phyloP scores from a whole-genome alignment of 2,329 filamentous ascomycete genomes.

The Pseudogymnoascus sp. region DNA sequence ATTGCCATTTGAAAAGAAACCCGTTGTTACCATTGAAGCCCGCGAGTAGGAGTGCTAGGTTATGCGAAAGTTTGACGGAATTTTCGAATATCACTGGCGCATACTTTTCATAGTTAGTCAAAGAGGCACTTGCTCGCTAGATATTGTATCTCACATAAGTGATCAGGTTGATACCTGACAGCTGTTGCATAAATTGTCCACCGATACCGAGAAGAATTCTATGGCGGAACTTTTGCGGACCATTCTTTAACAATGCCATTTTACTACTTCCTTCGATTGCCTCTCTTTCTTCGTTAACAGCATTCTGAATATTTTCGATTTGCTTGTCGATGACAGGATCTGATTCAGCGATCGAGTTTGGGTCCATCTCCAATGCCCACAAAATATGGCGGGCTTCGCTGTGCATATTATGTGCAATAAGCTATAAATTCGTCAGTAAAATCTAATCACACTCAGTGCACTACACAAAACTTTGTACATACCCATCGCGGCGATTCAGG shows the following conservation, averaged over 20 bases:
- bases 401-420: slow-evolving; percentile 24
- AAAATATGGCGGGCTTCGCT: slow-evolving; percentile 26
- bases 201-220: slow-evolving; percentile 35
- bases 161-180: slow-evolving; percentile 23
- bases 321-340: slow-evolving; percentile 18
- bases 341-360: slow-evolving; percentile 22
- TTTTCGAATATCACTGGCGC: slow-evolving; percentile 41
- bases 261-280: slow-evolving; percentile 29
- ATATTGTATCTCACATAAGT: slow-evolving; percentile 23
- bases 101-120: slow-evolving; percentile 17
- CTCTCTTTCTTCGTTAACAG: slow-evolving; percentile 33
- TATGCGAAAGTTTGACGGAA: slow-evolving; percentile 35
- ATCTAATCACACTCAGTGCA: not conserved
- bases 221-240: slow-evolving; percentile 34
- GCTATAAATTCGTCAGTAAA: slow-evolving; percentile 7
- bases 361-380: slow-evolving; percentile 27
- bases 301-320: slow-evolving; percentile 32
- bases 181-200: slow-evolving; percentile 39
- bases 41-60: slow-evolving; percentile 42
- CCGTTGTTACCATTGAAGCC: slow-evolving; percentile 33
- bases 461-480: slow-evolving; percentile 11
- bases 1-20: not conserved
- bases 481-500: slow-evolving; percentile 32
- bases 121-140: not conserved
- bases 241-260: slow-evolving; percentile 33